Conservation (phyloP, 2,329 filamentous ascomycete genomes). For the Coniochaeta ligniaria region DNA sequence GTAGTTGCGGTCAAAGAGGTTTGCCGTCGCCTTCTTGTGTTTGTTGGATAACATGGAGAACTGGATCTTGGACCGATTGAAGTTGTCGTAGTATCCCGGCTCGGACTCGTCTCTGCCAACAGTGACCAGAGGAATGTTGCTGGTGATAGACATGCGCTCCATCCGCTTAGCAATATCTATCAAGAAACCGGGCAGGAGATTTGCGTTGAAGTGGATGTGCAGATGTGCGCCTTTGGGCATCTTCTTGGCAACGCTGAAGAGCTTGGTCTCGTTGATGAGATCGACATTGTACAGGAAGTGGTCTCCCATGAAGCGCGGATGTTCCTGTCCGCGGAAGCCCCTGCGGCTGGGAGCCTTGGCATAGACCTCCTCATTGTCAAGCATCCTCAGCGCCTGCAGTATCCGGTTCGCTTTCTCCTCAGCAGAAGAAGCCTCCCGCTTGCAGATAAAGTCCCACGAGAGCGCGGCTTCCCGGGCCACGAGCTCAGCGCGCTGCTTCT, state of each 20-base stretch:
- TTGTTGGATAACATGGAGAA: slow-evolving; percentile 43
- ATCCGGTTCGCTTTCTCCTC: slow-evolving; percentile 32
- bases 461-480: slow-evolving; percentile 24
- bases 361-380: slow-evolving; percentile 31
- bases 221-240: slow-evolving; percentile 69
- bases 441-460: slow-evolving; percentile 32
- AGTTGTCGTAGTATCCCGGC: slow-evolving; percentile 26
- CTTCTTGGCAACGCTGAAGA: slow-evolving; percentile 47
- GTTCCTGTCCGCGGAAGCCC: slow-evolving; percentile 35
- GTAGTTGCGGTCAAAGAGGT: slow-evolving; percentile 45
- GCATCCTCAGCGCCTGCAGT: slow-evolving; percentile 26
- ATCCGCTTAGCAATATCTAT: slow-evolving; percentile 47
- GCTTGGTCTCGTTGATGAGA: slow-evolving; percentile 45
- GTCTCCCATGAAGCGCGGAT: slow-evolving; percentile 40
- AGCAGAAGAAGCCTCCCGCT: slow-evolving; percentile 18
- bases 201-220: slow-evolving; percentile 75
- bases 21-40: slow-evolving; percentile 23
- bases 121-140: slow-evolving; percentile 41
- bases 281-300: slow-evolving; percentile 51
- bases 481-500: slow-evolving; percentile 20
- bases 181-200: slow-evolving; percentile 53
- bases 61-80: slow-evolving; percentile 50
- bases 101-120: slow-evolving; percentile 17
- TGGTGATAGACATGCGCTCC: slow-evolving; percentile 63
- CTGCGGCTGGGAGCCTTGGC: slow-evolving; percentile 17